phyloP scores from a whole-genome alignment of 306 rosid species.

The Geum urbanum region DNA sequence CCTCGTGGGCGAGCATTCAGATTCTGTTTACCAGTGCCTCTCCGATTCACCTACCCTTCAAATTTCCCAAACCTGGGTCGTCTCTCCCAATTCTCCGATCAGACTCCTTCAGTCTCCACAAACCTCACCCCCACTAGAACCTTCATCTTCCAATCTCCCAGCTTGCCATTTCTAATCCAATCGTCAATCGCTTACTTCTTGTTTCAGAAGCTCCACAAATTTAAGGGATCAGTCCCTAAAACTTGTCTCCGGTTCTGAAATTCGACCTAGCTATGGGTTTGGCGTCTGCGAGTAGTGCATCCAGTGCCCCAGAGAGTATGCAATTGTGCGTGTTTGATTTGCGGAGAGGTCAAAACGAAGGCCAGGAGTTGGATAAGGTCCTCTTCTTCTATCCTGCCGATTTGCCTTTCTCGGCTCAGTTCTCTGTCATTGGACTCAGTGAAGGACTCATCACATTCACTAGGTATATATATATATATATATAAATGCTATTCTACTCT shows the following conservation, averaged over 20 bases:
- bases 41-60: conserved; percentile 13
- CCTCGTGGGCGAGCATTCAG: too few relatives aligned
- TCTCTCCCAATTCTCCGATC: background rate
- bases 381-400: conserved; percentile 82
- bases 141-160: background rate
- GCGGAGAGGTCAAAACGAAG: conserved; percentile 90
- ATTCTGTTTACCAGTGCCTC: background rate
- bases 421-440: conserved; percentile 87
- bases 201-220: background rate
- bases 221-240: conserved; percentile 18
- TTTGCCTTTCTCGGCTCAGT: conserved; percentile 76
- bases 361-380: conserved; percentile 92
- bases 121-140: background rate
- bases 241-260: background rate
- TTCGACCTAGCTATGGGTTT: conserved; percentile 48
- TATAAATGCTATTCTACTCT: background rate
- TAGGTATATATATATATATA: conserved; percentile 62
- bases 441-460: conserved; percentile 97
- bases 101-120: background rate
- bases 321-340: conserved; percentile 81
- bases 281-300: conserved; percentile 45
- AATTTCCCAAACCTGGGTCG: background rate
- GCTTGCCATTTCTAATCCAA: background rate
- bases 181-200: background rate
- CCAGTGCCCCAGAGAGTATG: conserved; percentile 41